Base-by-base conservation (phyloP, 257 asterid genomes). In the Fraxinus pennsylvanica region DNA sequence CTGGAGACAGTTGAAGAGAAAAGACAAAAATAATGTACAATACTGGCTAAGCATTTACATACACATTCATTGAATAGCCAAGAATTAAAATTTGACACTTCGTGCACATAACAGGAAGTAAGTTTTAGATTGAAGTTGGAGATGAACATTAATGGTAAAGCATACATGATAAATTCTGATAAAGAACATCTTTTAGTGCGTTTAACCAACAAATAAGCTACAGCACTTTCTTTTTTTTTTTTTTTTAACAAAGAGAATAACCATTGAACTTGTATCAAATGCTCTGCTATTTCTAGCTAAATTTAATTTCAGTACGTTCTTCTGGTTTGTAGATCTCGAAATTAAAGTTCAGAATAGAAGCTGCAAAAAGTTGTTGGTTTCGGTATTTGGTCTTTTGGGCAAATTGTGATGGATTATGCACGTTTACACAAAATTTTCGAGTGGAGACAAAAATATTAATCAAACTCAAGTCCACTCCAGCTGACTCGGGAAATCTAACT, bases 1-100 rank as follows among this genome's bases (percentile, higher is more conserved):
- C 68, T 25, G 90, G 79, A 68, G 81, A 78, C 25, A 76, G 73
- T 77, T 87, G 78, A 84, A 35, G 5, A 45, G 68, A 6, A 14
- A 25, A 27, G 21, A 27, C 7, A 27, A 63, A 25, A 63, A 27
- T 3, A 63, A 63, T 19, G 68, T 59, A 59, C 1, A 22, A 10
- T 63, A 63, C 12, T 27, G 35, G 35, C 69, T 27, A 25, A 63
- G 36, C 36, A 63, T 63, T 25, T 12, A 27, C 33, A 63, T 3
- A 9, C 69, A 12, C 69, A 63, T 22, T 63, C 69, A 63, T 63
- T 63, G 7, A 63, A 21, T 7, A 22, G 14, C 36, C 0, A 35
- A 63, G 33, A 61, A 22, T 25, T 22, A 57, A 54, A n/a, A 57
- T n/a, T 57, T 27, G 66, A 8, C 66, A 57, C 27, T 54, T 54